Conservation (phyloP, 1,284 basidiomycete species). For the Fomitopsis betulina region DNA sequence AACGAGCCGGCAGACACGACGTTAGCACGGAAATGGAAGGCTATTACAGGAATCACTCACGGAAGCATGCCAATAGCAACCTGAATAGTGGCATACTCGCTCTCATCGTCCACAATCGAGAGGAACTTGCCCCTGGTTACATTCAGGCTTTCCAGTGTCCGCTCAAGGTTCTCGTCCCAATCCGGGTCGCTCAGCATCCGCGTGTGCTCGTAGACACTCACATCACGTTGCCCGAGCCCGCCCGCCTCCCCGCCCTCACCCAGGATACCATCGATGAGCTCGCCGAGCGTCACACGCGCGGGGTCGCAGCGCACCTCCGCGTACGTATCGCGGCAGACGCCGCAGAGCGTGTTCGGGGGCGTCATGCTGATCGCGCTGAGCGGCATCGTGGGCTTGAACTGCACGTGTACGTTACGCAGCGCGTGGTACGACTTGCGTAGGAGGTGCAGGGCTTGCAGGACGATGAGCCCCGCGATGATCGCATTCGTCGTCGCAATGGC, state of each 20-base stretch:
- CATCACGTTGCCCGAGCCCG: slow-evolving; percentile 45
- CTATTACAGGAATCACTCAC: slow-evolving; percentile 44
- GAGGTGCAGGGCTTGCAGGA: slow-evolving; percentile 87
- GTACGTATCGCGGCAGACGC: slow-evolving; percentile 87
- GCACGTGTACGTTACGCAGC: slow-evolving; percentile 69
- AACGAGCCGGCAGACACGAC: neutral
- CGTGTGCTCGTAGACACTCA: slow-evolving; percentile 85
- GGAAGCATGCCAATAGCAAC: slow-evolving; percentile 68
- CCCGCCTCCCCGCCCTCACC: slow-evolving; percentile 42
- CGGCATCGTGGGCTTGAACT: slow-evolving; percentile 72
- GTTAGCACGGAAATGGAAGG: slow-evolving; percentile 6
- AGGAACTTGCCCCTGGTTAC: slow-evolving; percentile 78
- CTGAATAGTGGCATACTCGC: slow-evolving; percentile 67
- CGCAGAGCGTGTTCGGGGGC: slow-evolving; percentile 71
- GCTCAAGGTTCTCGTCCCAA: slow-evolving; percentile 79
- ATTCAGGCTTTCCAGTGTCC: slow-evolving; percentile 69
- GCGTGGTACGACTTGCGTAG: slow-evolving; percentile 58
- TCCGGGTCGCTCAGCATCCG: slow-evolving; percentile 84
- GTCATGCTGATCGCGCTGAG: slow-evolving; percentile 63
- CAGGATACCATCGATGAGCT: slow-evolving; percentile 66
- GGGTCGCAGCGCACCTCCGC: slow-evolving; percentile 69
- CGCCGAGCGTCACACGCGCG: slow-evolving; percentile 58
- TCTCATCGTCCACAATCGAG: slow-evolving; percentile 85
- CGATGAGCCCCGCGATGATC: slow-evolving; percentile 91
- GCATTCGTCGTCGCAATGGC: slow-evolving; percentile 99